Evolutionary conservation across 202 grass and related monocot species (phyloP).

Genomic region (Schoenoplectus tabernaemontani): DNA sequence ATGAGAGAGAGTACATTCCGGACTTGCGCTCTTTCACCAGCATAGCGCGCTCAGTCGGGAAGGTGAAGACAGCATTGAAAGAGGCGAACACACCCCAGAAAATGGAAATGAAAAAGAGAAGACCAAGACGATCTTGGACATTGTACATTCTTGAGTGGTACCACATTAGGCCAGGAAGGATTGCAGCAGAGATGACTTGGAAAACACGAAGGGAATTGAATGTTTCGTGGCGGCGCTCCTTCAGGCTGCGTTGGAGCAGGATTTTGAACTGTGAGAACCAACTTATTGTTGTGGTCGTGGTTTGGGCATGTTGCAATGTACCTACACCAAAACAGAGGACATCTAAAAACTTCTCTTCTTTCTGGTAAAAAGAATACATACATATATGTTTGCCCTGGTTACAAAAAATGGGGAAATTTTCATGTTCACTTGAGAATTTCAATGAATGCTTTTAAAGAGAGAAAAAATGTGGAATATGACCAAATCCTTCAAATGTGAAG

Average conservation of each 20-base stretch:
- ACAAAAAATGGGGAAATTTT: background rate
- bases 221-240: conserved; percentile 79
- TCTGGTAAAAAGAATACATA: background rate
- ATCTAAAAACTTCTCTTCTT: background rate
- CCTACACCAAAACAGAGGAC: background rate
- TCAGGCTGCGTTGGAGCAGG: conserved; percentile 75
- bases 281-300: conserved; percentile 34
- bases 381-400: background rate
- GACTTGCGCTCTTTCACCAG: conserved; percentile 58
- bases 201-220: conserved; percentile 86
- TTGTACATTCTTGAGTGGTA: conserved; percentile 56
- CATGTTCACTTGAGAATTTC: background rate
- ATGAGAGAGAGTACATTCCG: conserved; percentile 82
- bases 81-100: conserved; percentile 98
- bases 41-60: conserved; percentile 66
- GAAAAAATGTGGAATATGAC: background rate
- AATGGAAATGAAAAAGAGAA: conserved; percentile 98
- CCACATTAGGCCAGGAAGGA: conserved; percentile 84
- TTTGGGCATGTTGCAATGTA: conserved; percentile 21
- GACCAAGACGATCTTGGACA: conserved; percentile 67
- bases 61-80: conserved; percentile 92
- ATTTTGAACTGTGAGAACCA: conserved; percentile 77
- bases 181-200: conserved; percentile 66
- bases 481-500: background rate
- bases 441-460: background rate